These are phyloP conservation scores for Corymbia calophylla DNA, from an alignment of 441 rosid genomes.

Conservation along the genomic window DNA sequence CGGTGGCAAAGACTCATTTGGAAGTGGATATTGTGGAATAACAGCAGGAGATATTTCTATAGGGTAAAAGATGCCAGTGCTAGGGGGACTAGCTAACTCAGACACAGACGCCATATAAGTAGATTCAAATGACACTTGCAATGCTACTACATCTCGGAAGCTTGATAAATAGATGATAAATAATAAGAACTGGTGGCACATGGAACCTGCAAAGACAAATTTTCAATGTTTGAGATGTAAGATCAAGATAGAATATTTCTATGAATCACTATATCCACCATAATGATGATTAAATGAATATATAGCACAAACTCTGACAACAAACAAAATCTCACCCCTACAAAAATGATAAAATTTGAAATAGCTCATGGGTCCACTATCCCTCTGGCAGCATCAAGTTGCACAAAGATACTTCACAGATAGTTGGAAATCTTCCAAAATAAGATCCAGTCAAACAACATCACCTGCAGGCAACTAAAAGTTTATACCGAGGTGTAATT, in stretches of 20 bases:
- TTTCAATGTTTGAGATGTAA: neutral
- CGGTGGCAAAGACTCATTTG: slow-evolving; percentile 57
- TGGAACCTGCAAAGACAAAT: slow-evolving; percentile 43
- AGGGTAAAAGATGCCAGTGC: slow-evolving; percentile 66
- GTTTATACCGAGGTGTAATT: neutral
- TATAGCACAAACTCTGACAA: neutral
- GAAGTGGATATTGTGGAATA: slow-evolving; percentile 55
- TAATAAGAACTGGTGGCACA: slow-evolving; percentile 43
- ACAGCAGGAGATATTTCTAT: slow-evolving; percentile 86
- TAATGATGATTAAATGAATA: neutral
- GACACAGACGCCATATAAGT: slow-evolving; percentile 41
- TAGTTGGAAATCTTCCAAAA: slow-evolving; percentile 15
- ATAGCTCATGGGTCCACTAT: slow-evolving; percentile 43
- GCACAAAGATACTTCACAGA: slow-evolving; percentile 17
- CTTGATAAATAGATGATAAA: slow-evolving; percentile 55
- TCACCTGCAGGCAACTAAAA: slow-evolving; percentile 22
- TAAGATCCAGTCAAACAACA: slow-evolving; percentile 11
- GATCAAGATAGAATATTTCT: neutral
- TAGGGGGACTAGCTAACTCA: slow-evolving; percentile 69
- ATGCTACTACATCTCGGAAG: slow-evolving; percentile 56
- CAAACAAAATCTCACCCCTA: slow-evolving; percentile 29
- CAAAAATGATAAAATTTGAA: slow-evolving; percentile 25
- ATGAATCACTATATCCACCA: neutral
- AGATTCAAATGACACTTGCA: slow-evolving; percentile 25
- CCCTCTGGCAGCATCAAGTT: slow-evolving; percentile 46